Conservation (phyloP, 164 flowering plant species). For the Cinnamomum micranthum region DNA sequence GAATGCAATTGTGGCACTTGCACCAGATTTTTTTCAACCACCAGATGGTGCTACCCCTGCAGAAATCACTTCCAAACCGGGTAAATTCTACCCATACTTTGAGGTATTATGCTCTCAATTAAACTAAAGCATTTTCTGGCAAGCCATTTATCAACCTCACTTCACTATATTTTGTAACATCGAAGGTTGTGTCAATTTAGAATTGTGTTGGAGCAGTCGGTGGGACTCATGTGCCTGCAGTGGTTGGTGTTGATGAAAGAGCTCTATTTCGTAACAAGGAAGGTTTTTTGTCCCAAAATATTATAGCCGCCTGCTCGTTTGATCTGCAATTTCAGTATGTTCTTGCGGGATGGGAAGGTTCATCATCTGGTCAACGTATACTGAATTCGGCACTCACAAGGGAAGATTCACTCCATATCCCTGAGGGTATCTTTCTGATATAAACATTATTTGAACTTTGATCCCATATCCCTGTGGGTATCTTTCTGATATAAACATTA, state of each 20-base stretch:
- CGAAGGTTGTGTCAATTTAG: neutral
- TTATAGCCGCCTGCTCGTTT: conserved; percentile 7
- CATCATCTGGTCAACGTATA: conserved; percentile 3
- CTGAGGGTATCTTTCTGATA: conserved; percentile 38
- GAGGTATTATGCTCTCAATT: neutral
- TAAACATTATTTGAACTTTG: neutral
- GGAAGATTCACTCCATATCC: conserved; percentile 3
- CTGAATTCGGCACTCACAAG: conserved; percentile 22
- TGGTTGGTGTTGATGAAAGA: neutral
- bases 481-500: no score
- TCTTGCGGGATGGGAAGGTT: conserved; percentile 14
- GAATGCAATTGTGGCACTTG: conserved; percentile 4
- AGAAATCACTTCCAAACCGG: neutral
- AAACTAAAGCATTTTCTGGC: neutral
- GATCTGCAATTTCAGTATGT: conserved; percentile 10
- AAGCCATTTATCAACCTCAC: neutral
- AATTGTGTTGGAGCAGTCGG: conserved; percentile 4
- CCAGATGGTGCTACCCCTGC: conserved; percentile 1
- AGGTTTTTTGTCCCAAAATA: conserved; percentile 9
- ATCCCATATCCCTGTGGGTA: neutral
- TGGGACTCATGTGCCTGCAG: conserved; percentile 6
- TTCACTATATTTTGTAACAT: neutral
- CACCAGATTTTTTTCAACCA: conserved; percentile 3
- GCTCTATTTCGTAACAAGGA: conserved; percentile 3
- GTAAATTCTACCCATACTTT: conserved; percentile 9